Evolutionary conservation across 2,329 filamentous ascomycete species (phyloP), one percentile per base, ranked within the genome.

Genomic region (Aspergillus latus): DNA sequence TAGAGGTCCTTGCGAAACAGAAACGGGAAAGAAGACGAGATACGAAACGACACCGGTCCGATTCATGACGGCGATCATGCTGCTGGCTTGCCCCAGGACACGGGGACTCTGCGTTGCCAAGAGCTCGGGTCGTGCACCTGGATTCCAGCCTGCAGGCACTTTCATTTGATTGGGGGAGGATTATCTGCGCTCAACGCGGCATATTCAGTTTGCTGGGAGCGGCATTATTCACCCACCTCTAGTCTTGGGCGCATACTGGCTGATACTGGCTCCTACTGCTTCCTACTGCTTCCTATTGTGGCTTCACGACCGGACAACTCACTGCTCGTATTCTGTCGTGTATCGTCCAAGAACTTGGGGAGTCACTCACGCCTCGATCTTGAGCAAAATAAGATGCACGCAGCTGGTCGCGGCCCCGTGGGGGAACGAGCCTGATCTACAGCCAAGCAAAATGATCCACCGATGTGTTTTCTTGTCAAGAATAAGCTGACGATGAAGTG

Each of bases 391-490:
- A 37, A 13, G 30, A 11, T 6, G 16, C 34, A 15, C 28, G 15
- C 11, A n/a, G 26, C 43, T 29, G 26, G 13, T 21, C 21, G 21
- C 21, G 21, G 21, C 21, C 21, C 5, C 13, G 32, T 21, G 21
- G 11, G 16, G 15, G 11, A 36, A n/a, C 13, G 7, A 36, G 42
- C 51, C 47, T 37, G 53, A 56, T 56, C 53, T 37, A 40, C 53
- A 46, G 53, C 53, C 53, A 56, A 56, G 53, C 32, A 29, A 32
- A 28, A 34, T 26, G 53, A 46, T 51, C 53, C 47, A 56, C 53
- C 46, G 53, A 56, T 56, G 53, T 56, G 53, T 34, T 48, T 58
- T 52, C 52, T 58, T 58, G 49, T 58, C 30, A n/a, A 26, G 34
- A 16, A 21, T 40, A 29, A 45, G 28, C 28, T 51, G 56, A 32